A percentile compares a stretch with the other conserved stretches of the same genome.
These are phyloP conservation scores for Moniliophthora roreri DNA, from an alignment of 1,284 basidiomycete species.

Conservation along the genomic window DNA sequence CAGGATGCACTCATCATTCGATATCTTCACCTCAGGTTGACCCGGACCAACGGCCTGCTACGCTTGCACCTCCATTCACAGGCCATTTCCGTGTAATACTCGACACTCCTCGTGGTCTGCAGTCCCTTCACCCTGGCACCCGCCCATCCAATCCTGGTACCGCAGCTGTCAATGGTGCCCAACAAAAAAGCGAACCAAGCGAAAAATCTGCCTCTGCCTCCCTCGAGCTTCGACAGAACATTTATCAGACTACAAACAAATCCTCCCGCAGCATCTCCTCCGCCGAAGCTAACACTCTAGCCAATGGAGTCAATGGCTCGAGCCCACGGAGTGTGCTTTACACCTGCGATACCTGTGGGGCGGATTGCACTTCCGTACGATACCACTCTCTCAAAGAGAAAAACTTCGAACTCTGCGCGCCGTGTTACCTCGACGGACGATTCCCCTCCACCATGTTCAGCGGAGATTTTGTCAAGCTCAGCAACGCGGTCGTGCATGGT, in stretches of 20 bases:
- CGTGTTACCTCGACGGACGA: conserved; percentile 94
- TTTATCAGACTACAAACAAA: conserved; percentile 87
- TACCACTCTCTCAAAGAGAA: conserved; percentile 95
- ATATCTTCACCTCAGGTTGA: conserved; percentile 75
- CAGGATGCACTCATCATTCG: neutral
- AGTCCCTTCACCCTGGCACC: conserved; percentile 93
- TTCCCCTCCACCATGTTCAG: conserved; percentile 97
- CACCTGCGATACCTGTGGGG: conserved; percentile 92
- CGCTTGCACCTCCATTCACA: conserved; percentile 95
- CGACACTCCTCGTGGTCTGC: conserved; percentile 94
- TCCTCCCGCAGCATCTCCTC: conserved; percentile 66
- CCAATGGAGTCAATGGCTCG: conserved; percentile 54
- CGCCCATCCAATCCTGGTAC: conserved; percentile 51
- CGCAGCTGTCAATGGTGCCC: conserved; percentile 49
- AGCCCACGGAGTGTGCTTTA: conserved; percentile 55
- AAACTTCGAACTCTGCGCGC: conserved; percentile 85
- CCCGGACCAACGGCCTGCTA: conserved; percentile 92
- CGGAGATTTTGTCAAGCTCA: conserved; percentile 94
- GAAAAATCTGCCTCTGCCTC: conserved; percentile 43
- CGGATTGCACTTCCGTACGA: conserved; percentile 85
- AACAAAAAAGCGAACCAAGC: conserved; percentile 13
- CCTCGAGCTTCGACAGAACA: conserved; percentile 84
- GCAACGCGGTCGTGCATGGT: conserved; percentile 48
- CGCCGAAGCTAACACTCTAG: conserved; percentile 32
- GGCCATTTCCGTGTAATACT: conserved; percentile 98